Evolutionary conservation across 1,284 basidiomycete species (phyloP), one percentile per base, ranked within the genome.

Genomic region (Kwoniella shivajii): DNA sequence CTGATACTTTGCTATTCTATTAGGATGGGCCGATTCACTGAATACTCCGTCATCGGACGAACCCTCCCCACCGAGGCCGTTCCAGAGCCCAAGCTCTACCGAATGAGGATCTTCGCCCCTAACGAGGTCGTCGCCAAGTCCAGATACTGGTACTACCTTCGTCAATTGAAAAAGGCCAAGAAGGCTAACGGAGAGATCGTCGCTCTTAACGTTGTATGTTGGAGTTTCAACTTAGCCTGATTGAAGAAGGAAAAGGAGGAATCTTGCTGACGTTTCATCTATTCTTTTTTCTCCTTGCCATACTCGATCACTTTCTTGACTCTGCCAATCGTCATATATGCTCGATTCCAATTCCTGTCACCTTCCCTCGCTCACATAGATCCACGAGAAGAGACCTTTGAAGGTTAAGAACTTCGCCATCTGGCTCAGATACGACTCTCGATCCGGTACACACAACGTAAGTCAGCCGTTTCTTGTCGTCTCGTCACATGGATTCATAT

Each of bases 391-490:
- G 85, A 92, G 89, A 82, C 95, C 96, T 36, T 80, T 94, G 79
- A 94, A 95, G 84, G 90, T 97, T 79, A 99, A 99, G 87, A 98
- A 97, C 89, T 98, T 99, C 78, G 96, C 93, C 73, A 91, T 99
- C 83, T 99, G 95, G 95, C 82, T 99, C 79, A 91, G 96, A 71
- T 99, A 99, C 83, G 95, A 96, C 82, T 96, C 93, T 57, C 91
- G 92, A 73, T 95, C 92, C 48, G 93, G 93, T 64, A 97, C 94
- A 56, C 93, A 96, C 87, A 96, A 97, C 86, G 71, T 73, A 56
- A 61, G 71, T 69, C n/a, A 13, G 13, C 24, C 16, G 36, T 14
- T 34, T 55, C 38, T 29, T 10, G 14, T 18, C 37, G 13, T 31
- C n/a, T 11, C 14, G 41, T n/a, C 44, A 46, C n/a, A n/a, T 41